phyloP scores from a whole-genome alignment of 768 basidiomycete species.

The Suillus clintonianus region DNA sequence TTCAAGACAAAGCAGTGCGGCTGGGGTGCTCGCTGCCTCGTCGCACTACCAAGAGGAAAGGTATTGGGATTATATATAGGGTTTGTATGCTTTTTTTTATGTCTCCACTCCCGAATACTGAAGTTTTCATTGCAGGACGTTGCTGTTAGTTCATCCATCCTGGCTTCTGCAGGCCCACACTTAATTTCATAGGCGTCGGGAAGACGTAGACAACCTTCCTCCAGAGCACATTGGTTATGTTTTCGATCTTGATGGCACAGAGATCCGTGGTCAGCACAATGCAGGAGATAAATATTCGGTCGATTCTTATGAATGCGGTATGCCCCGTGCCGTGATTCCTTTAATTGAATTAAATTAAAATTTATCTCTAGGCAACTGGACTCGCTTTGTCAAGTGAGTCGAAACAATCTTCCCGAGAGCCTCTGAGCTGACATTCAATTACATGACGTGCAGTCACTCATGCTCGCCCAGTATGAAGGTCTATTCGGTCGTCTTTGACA shows the following conservation, averaged over 20 bases:
- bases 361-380: conserved; percentile 64
- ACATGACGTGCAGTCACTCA: conserved; percentile 54
- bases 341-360: conserved; percentile 8
- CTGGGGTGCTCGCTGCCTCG: conserved; percentile 63
- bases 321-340: conserved; percentile 14
- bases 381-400: conserved; percentile 70
- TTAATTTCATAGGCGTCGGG: conserved; percentile 38
- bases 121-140: conserved; percentile 33
- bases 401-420: background rate
- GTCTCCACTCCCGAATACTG: background rate
- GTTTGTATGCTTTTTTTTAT: conserved; percentile 41
- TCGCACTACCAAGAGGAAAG: conserved; percentile 48
- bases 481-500: conserved; percentile 64
- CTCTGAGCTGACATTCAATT: background rate
- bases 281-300: conserved; percentile 48
- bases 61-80: conserved; percentile 72
- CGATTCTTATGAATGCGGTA: conserved; percentile 54
- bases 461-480: conserved; percentile 61
- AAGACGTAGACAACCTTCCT: conserved; percentile 39
- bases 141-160: conserved; percentile 41
- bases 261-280: conserved; percentile 38
- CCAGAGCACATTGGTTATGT: conserved; percentile 46
- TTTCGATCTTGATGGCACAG: conserved; percentile 67
- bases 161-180: background rate
- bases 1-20: conserved; percentile 63